Evolutionary conservation across 495 filamentous ascomycete species (phyloP).

Genomic region (Penicillium tannophilum): DNA sequence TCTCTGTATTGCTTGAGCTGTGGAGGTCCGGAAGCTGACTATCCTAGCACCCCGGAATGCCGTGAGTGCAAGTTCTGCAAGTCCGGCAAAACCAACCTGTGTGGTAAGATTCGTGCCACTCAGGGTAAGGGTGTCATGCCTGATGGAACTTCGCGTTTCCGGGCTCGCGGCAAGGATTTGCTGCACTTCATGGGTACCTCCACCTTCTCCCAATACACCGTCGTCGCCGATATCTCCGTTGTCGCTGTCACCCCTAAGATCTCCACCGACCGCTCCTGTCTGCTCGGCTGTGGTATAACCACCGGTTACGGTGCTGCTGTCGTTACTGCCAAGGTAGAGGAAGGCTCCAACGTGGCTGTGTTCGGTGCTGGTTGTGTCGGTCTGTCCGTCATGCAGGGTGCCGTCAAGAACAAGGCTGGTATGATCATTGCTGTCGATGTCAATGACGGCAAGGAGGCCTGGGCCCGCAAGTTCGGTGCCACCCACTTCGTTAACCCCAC

Average conservation of each 20-base stretch:
- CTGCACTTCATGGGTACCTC: constrained; percentile 99
- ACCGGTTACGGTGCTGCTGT: constrained; percentile 96
- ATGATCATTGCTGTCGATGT: constrained; percentile 96
- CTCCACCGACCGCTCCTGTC: constrained; percentile 93
- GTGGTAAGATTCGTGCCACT: constrained; percentile 97
- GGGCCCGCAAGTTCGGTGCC: constrained; percentile 91
- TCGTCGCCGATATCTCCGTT: constrained; percentile 97
- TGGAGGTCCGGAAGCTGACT: neutral
- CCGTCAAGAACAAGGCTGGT: constrained; percentile 80
- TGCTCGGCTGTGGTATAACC: constrained; percentile 97
- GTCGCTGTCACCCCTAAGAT: constrained; percentile 89
- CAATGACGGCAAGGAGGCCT: constrained; percentile 88
- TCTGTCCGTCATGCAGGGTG: constrained; percentile 91
- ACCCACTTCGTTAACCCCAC: constrained; percentile 96
- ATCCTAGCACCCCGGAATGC: constrained; percentile 86
- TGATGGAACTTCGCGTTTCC: constrained; percentile 94
- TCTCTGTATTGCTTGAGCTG: neutral
- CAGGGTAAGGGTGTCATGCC: constrained; percentile 97
- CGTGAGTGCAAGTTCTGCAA: constrained; percentile 98
- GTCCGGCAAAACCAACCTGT: constrained; percentile 99
- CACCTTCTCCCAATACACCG: constrained; percentile 98
- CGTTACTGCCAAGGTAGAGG: constrained; percentile 87
- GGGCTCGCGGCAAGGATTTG: constrained; percentile 87
- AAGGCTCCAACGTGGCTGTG: constrained; percentile 86
- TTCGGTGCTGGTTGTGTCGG: constrained; percentile 97